These are phyloP conservation scores for Annulohypoxylon maeteangense DNA, from an alignment of 495 filamentous ascomycete genomes.

Conservation along the genomic window DNA sequence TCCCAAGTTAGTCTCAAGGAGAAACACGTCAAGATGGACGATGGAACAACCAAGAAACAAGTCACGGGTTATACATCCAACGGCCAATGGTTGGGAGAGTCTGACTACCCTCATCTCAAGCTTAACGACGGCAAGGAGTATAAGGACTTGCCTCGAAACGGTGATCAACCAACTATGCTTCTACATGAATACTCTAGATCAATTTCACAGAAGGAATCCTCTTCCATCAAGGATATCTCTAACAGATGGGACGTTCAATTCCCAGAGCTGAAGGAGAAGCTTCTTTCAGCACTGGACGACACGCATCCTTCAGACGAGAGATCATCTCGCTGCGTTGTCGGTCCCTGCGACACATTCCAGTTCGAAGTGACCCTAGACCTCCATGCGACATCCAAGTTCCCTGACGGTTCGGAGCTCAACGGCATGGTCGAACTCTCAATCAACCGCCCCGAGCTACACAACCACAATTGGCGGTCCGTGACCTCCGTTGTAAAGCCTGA, in stretches of 20 bases:
- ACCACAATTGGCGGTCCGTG: slow-evolving; percentile 60
- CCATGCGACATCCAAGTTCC: slow-evolving; percentile 57
- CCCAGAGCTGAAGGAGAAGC: slow-evolving; percentile 55
- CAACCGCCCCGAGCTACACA: slow-evolving; percentile 54
- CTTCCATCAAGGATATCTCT: slow-evolving; percentile 54
- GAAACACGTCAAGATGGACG: slow-evolving; percentile 42
- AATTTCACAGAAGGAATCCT: slow-evolving; percentile 54
- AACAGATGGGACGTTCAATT: slow-evolving; percentile 55
- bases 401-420: slow-evolving; percentile 59
- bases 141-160: slow-evolving; percentile 47
- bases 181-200: slow-evolving; percentile 61
- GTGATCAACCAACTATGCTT: slow-evolving; percentile 46
- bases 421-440: slow-evolving; percentile 61
- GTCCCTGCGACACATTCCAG: slow-evolving; percentile 63
- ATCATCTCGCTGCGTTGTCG: slow-evolving; percentile 45
- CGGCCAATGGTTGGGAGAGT: slow-evolving; percentile 50
- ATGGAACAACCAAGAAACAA: slow-evolving; percentile 48
- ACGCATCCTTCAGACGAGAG: slow-evolving; percentile 49
- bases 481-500: slow-evolving; percentile 60
- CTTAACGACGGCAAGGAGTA: slow-evolving; percentile 56
- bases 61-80: slow-evolving; percentile 46
- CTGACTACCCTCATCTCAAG: slow-evolving; percentile 59
- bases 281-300: slow-evolving; percentile 50
- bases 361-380: slow-evolving; percentile 61
- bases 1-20: slow-evolving; percentile 53